Evolutionary conservation across 805 yeast species (phyloP), one percentile per base, ranked within the genome.

Genomic region (Lipomyces anomalus): DNA sequence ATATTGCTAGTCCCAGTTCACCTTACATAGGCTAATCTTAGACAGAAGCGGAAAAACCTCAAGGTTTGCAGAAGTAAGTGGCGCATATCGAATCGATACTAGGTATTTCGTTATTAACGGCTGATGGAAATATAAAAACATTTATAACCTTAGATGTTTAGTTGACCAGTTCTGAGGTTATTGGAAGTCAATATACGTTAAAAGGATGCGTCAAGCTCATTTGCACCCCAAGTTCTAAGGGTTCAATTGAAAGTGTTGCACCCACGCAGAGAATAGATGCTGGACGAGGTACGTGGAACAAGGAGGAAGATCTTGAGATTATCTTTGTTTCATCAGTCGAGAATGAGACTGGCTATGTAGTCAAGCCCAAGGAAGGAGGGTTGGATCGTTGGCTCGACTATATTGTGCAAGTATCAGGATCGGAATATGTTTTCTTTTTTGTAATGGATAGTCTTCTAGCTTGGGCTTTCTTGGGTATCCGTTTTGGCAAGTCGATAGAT

Each of bases 391-490:
- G 35, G 20, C 49, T 46, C 34, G 50, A 46, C 30, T 9, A 16
- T 20, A 20, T 46, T 9, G 44, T 40, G 20, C 22, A 18, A 11
- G n/a, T 22, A 7, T 23, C 45, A 6, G 48, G 49, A 13, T 44
- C 50, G 13, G 29, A 22, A 22, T 22, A 30, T 36, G 50, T 40
- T 18, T 46, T 44, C 28, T 38, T 46, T 18, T 32, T 40, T n/a
- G 21, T 24, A 20, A 16, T 46, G 28, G 37, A 28, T 7, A 35
- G 44, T 21, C 45, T 46, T 21, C 21, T 45, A 17, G 40, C 16
- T 22, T 46, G 50, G 50, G 49, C 45, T 5, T 18, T 46, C 20
- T n/a, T 30, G 38, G 50, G 51, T 17, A 45, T 46, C 18, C 17
- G 22, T 23, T 26, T 7, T 18, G 33, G 38, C 37, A 24, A 24